Percentiles rank a stretch among this genome's conserved stretches.
phyloP scores from a whole-genome alignment of 2,329 filamentous ascomycete species.

The Coniosporium tulheliwenetii region DNA sequence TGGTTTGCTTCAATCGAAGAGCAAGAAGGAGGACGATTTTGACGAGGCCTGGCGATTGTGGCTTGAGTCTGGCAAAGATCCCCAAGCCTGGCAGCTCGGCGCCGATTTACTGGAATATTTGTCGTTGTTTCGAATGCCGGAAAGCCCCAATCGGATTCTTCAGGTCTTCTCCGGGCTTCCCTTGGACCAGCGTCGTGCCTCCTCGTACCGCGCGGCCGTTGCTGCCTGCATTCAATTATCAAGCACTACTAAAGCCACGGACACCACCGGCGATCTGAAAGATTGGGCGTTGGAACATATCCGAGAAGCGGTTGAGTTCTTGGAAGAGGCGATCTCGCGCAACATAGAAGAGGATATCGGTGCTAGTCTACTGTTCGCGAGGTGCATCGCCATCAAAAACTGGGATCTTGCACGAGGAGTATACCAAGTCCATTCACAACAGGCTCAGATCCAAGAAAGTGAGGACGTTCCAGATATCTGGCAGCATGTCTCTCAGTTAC shows the following conservation, averaged over 20 bases:
- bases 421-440: too few species aligned
- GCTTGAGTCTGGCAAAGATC: conserved; percentile 1
- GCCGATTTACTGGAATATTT: conserved; percentile 16
- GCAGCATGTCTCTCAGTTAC: too few species aligned
- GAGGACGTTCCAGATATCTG: too few species aligned
- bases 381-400: too few species aligned
- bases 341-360: background rate
- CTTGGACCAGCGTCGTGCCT: conserved; percentile 17
- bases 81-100: background rate
- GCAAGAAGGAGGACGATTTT: background rate
- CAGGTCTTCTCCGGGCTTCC: conserved; percentile 30
- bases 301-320: conserved; percentile 22
- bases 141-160: conserved; percentile 26
- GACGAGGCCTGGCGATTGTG: background rate
- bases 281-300: conserved; percentile 23
- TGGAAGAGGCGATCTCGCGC: conserved; percentile 20
- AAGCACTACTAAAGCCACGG: too few species aligned
- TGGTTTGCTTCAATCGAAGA: background rate
- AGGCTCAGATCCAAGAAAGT: too few species aligned
- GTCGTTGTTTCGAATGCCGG: conserved; percentile 5
- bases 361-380: conserved; percentile 1
- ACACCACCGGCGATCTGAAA: too few species aligned
- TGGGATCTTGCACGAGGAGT: too few species aligned
- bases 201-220: conserved; percentile 29
- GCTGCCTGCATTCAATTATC: conserved; percentile 14